These are phyloP conservation scores for Komagataella kurtzmanii DNA, from an alignment of 805 yeast genomes.

Conservation along the genomic window DNA sequence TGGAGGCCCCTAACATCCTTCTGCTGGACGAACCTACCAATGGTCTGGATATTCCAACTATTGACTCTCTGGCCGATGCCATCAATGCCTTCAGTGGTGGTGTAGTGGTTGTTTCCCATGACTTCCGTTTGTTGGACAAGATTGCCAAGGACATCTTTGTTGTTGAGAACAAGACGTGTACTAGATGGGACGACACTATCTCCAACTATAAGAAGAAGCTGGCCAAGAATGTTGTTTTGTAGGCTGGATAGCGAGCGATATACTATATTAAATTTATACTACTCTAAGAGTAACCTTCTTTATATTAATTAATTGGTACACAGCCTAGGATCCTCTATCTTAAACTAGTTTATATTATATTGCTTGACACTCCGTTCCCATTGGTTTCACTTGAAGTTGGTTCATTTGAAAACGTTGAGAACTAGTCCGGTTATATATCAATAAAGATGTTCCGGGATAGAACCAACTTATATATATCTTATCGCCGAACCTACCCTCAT, in stretches of 20 bases:
- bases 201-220: slow-evolving; percentile 86
- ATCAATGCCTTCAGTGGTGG: slow-evolving; percentile 93
- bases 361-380: background rate
- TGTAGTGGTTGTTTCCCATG: slow-evolving; percentile 97
- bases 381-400: background rate
- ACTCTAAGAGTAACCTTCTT: background rate
- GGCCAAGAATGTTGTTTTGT: slow-evolving; percentile 80
- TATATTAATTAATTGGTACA: background rate
- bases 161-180: slow-evolving; percentile 89
- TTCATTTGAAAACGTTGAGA: background rate
- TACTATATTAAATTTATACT: background rate
- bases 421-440: background rate
- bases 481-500: slow-evolving; percentile 81
- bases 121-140: slow-evolving; percentile 93
- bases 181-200: slow-evolving; percentile 91
- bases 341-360: background rate
- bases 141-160: slow-evolving; percentile 96
- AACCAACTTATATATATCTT: slow-evolving; percentile 83
- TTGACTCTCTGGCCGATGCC: slow-evolving; percentile 95
- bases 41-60: slow-evolving; percentile 97
- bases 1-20: slow-evolving; percentile 89
- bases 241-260: slow-evolving; percentile 8
- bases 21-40: slow-evolving; percentile 98
- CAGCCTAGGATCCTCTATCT: background rate
- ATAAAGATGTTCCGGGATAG: slow-evolving; percentile 74